phyloP scores from a whole-genome alignment of 78 protist species.

The Guillardia theta region DNA sequence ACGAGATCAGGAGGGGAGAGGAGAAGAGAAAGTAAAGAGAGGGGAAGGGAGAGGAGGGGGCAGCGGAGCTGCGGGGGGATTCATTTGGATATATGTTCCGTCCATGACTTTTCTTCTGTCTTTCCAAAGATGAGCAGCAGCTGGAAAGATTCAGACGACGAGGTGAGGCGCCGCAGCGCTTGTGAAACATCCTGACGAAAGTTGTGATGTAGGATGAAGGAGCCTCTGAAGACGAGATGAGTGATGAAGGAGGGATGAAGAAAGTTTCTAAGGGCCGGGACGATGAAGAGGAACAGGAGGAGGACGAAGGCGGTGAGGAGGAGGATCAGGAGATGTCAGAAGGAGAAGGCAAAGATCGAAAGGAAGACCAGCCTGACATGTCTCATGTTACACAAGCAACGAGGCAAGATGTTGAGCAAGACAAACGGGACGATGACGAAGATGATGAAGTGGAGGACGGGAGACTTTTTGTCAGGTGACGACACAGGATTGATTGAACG shows the following conservation, averaged over 20 bases:
- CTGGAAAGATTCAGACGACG: too few relatives aligned
- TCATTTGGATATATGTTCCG: too few relatives aligned
- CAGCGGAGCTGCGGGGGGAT: too few relatives aligned
- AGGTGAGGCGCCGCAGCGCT: too few relatives aligned
- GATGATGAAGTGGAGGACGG: not conserved
- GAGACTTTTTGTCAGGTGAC: too few relatives aligned
- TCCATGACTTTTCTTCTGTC: too few relatives aligned
- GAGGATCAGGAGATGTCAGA: not conserved
- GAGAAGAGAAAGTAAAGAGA: slow-evolving; percentile 34
- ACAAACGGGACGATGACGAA: not conserved
- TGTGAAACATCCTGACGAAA: too few relatives aligned
- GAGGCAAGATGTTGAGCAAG: not conserved
- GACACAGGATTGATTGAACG: too few relatives aligned
- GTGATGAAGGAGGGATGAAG: not conserved
- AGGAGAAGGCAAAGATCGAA: not conserved
- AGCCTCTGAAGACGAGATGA: not conserved
- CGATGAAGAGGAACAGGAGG: not conserved
- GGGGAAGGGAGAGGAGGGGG: not conserved
- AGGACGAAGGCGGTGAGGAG: not conserved
- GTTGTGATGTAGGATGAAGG: too few relatives aligned
- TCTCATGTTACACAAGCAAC: too few relatives aligned
- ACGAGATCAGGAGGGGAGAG: not conserved
- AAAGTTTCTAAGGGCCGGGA: not conserved
- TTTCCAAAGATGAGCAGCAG: too few relatives aligned
- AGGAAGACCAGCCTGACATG: too few relatives aligned